Conservation (phyloP, 2,329 filamentous ascomycete species). For the Epichloe bromicola region DNA sequence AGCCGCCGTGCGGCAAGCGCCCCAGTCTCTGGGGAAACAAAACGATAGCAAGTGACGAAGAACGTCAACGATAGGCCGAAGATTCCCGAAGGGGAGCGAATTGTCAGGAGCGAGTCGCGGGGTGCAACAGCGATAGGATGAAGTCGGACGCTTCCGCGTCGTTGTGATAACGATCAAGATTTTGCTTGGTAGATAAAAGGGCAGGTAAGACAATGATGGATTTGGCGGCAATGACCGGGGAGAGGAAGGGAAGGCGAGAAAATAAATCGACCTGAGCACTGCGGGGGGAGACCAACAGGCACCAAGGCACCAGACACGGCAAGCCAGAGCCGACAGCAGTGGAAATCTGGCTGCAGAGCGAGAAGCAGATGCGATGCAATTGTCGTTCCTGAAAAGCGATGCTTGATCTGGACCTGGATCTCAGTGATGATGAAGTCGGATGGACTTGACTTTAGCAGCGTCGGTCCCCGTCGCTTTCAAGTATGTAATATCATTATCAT, state of each 20-base stretch:
- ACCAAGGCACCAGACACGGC: not conserved
- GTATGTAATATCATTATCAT: conserved; percentile 23
- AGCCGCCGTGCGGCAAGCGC: conserved; percentile 25
- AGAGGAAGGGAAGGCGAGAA: not conserved
- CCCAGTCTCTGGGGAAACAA: conserved; percentile 18
- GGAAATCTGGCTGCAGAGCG: not conserved
- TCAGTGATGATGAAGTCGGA: conserved; percentile 16
- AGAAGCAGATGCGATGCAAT: conserved; percentile 1
- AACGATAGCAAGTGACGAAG: conserved; percentile 15
- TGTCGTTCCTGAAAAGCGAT: not conserved
- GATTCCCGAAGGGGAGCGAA: not conserved
- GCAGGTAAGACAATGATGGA: conserved; percentile 3
- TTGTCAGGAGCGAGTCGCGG: not conserved
- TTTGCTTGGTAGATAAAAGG: conserved; percentile 7
- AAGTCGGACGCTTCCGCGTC: conserved; percentile 5
- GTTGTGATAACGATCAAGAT: conserved; percentile 6
- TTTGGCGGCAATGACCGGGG: conserved; percentile 11
- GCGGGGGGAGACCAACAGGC: not conserved
- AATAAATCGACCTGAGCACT: conserved; percentile 5
- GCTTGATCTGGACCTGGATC: not conserved
- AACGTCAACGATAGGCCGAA: conserved; percentile 1
- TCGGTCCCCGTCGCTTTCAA: conserved; percentile 22
- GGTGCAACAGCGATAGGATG: conserved; percentile 6
- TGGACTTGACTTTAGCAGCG: conserved; percentile 14
- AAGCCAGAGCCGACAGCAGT: not conserved